Base-by-base conservation (phyloP, 1,284 basidiomycete species). In the Ceratobasidium sp. region DNA sequence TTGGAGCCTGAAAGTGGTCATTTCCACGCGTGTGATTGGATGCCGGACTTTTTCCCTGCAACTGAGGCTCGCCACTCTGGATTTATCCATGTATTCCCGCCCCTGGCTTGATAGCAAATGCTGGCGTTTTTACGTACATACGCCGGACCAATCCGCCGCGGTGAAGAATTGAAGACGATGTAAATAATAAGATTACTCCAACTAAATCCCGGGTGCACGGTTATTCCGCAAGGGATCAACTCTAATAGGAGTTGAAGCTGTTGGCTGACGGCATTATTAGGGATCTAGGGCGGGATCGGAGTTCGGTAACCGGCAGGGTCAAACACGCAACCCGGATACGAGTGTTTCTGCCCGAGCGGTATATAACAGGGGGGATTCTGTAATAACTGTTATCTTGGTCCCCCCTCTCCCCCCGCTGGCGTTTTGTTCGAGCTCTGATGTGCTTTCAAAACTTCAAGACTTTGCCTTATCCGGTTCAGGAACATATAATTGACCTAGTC, bases 381-480 rank as follows among this genome's bases (percentile, higher is more conserved):
- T 14, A 2, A 54, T 5, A 28, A 28, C 25, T 30, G 30, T 38
- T 58, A 28, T 28, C 25, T 28, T 58, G 12, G 33, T 18, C 3
- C 30, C 11, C 30, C 33, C 54, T 38, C 33, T 36, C 33, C 54
- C 30, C 14, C 54, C 8, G 11, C 54, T 58, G n/a, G 14, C 33
- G 1, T 36, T 38, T 28, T 1, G 18, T 21, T 33, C 54, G 38
- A 4, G 30, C 21, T 58, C 18, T 21, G 54, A 58, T 36, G 33
- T 58, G 18, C 16, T 62, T 62, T 44, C 16, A 28, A 23, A 7
- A 62, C 18, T 62, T 62, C 16, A 7, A 18, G 14, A n/a, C 42
- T 9, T 48, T 62, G 28, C 60, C 60, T n/a, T 62, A 62, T 46
- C 3, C 44, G n/a, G 60, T 62, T 28, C 60, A 62, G 30, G 60